Conservation (phyloP, 306 rosid genomes). For the Neltuma alba region DNA sequence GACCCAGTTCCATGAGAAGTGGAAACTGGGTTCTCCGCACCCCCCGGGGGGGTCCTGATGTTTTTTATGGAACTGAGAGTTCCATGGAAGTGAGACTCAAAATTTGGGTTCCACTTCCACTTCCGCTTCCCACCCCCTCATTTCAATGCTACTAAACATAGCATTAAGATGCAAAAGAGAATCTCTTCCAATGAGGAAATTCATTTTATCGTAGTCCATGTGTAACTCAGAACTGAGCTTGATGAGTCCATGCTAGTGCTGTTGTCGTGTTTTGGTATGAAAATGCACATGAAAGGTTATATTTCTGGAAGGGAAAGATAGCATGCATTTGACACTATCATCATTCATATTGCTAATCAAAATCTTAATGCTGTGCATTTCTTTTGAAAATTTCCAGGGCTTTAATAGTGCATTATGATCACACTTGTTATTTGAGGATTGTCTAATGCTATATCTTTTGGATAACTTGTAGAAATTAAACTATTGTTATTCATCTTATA, state of each 20-base stretch:
- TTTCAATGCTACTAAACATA: too few relatives aligned
- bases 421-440: neutral
- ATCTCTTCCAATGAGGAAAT: neutral
- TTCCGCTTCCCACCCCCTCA: too few relatives aligned
- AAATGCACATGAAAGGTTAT: too few relatives aligned
- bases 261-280: neutral
- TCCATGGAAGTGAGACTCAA: too few relatives aligned
- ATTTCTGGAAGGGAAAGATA: neutral
- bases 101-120: too few relatives aligned
- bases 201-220: neutral
- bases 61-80: too few relatives aligned
- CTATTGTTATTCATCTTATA: constrained; percentile 17
- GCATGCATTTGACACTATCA: neutral
- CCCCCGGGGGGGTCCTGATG: too few relatives aligned
- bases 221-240: neutral
- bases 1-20: too few relatives aligned
- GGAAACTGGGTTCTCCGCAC: too few relatives aligned
- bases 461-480: neutral
- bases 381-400: neutral
- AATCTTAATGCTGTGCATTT: neutral
- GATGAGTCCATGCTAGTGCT: neutral
- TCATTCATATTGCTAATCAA: neutral
- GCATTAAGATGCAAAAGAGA: neutral
- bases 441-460: neutral
- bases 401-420: neutral